Evolutionary conservation across 139 green algal species (phyloP).

Genomic region (Tetraselmis chui): DNA sequence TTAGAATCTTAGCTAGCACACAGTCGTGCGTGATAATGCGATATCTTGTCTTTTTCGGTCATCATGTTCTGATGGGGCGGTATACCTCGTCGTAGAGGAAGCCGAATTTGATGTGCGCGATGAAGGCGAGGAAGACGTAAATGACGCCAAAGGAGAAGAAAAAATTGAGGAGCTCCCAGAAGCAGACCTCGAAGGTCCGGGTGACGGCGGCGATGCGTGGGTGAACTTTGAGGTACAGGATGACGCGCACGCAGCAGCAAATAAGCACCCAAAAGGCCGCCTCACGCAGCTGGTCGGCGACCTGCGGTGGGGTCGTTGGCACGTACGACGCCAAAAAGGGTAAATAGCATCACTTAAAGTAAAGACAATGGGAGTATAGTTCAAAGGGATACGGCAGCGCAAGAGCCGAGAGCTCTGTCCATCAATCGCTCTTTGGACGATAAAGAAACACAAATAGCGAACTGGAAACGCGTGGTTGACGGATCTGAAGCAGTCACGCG

Average conservation of each 20-base stretch:
- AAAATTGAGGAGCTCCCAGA: background rate
- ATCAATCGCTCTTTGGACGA: no score
- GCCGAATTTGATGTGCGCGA: background rate
- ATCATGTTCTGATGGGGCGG: no score
- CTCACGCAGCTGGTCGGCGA: background rate
- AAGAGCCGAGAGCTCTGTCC: background rate
- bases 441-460: no score
- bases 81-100: background rate
- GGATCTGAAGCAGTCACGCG: no score
- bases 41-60: no score
- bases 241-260: background rate
- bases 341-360: background rate
- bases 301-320: background rate
- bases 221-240: background rate
- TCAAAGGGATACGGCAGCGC: background rate
- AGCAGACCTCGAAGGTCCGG: background rate
- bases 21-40: background rate
- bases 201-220: background rate
- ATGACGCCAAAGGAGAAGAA: background rate
- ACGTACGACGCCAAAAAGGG: background rate
- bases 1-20: no score
- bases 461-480: background rate
- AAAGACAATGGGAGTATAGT: background rate
- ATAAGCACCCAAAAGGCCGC: background rate
- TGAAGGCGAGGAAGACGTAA: background rate